These are phyloP conservation scores for Aspergillus intermedius DNA, from an alignment of 2,329 filamentous ascomycete genomes.

Conservation along the genomic window DNA sequence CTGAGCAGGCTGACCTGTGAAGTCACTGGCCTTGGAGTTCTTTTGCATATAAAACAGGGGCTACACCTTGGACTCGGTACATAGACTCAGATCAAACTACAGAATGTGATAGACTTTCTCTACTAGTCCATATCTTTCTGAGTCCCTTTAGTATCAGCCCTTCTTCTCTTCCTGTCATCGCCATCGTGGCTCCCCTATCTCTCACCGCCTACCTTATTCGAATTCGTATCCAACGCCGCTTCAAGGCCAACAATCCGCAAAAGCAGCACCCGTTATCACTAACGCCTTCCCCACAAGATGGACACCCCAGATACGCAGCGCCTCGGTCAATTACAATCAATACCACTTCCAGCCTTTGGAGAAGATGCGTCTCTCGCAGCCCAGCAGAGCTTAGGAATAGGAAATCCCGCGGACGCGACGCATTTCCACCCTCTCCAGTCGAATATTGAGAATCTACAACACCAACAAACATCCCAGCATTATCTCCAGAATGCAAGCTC, in stretches of 20 bases:
- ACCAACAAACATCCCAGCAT: constrained; percentile 6
- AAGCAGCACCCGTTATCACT: constrained; percentile 21
- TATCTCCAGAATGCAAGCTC: not conserved
- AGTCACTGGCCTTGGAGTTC: too few species aligned
- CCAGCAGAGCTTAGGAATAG: constrained; percentile 6
- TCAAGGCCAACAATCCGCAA: constrained; percentile 20
- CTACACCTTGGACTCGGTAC: not conserved
- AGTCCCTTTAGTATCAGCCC: too few species aligned
- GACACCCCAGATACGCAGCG: constrained; percentile 16
- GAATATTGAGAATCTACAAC: constrained; percentile 16
- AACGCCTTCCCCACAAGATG: constrained; percentile 15
- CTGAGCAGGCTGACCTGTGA: constrained; percentile 56
- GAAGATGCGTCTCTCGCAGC: constrained; percentile 16
- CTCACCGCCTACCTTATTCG: not conserved
- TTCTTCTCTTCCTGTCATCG: not conserved
- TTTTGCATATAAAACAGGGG: not conserved
- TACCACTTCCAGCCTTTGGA: constrained; percentile 16
- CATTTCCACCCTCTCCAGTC: constrained; percentile 23
- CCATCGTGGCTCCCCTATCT: not conserved
- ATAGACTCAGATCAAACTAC: not conserved
- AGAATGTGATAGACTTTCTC: not conserved
- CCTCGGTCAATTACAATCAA: constrained; percentile 12
- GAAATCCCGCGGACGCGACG: constrained; percentile 11
- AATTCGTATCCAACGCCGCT: constrained; percentile 15
- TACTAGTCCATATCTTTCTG: not conserved